A percentile compares a stretch with the other conserved stretches of the same genome.
phyloP scores from a whole-genome alignment of 805 yeast genomes.

The Peterozyma xylosa region DNA sequence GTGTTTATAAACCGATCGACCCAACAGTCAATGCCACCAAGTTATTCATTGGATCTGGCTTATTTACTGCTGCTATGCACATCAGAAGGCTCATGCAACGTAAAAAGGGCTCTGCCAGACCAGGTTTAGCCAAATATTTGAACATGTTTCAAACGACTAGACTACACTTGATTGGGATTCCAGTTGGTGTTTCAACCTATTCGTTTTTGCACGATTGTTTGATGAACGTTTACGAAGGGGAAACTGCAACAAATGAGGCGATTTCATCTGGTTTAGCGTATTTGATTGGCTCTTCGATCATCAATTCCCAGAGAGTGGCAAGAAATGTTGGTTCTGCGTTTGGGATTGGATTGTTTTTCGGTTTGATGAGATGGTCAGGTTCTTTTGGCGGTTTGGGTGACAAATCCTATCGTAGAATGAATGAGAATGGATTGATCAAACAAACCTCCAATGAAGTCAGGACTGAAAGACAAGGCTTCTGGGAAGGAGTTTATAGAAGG shows the following conservation, averaged over 20 bases:
- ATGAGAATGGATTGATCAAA: constrained; percentile 30
- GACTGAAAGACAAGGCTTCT: constrained; percentile 50
- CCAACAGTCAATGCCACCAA: constrained; percentile 21
- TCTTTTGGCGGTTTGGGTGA: constrained; percentile 38
- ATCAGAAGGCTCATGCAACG: constrained; percentile 26
- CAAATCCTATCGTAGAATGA: constrained; percentile 35
- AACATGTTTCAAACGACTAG: constrained; percentile 20
- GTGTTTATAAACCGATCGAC: constrained; percentile 18
- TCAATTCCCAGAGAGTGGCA: constrained; percentile 24
- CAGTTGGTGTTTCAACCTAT: constrained; percentile 24
- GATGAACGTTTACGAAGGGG: constrained; percentile 21
- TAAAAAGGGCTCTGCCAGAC: constrained; percentile 28
- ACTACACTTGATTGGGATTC: constrained; percentile 24
- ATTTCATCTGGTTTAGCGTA: constrained; percentile 16
- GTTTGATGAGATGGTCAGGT: constrained; percentile 48
- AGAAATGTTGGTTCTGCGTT: constrained; percentile 39
- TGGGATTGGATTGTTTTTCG: constrained; percentile 35
- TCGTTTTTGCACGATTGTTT: constrained; percentile 22
- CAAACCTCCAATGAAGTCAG: constrained; percentile 17
- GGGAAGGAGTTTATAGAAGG: constrained; percentile 76
- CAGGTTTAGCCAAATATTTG: constrained; percentile 26
- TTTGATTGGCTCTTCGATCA: constrained; percentile 13
- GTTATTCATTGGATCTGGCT: constrained; percentile 19
- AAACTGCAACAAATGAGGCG: constrained; percentile 19
- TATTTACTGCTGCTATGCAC: constrained; percentile 27